Evolutionary conservation across 768 basidiomycete genomes (phyloP), one percentile per base, ranked within the genome.

Genomic region (Hygrocybe punicea): DNA sequence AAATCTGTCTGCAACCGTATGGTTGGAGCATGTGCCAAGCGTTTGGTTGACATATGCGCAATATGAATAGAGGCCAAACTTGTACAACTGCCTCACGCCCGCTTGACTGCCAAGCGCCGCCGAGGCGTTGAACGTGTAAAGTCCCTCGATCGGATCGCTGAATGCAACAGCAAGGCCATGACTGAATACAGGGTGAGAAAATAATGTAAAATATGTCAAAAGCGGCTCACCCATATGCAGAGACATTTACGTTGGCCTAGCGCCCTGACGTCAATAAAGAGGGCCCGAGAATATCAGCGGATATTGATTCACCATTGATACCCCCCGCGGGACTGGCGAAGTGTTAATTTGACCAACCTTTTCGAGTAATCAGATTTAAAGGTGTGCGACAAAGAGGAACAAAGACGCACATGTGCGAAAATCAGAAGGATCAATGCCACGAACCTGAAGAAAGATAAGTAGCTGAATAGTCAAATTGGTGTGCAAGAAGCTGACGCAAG

Each of bases 341-440:
- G 86, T 87, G 68, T 84, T 91, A 66, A 86, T 89, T 81, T 92
- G 91, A 58, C 86, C 89, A 56, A 91, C 82, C 90, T 92, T 59
- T 48, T 17, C 37, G 42, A 44, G 47, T 13, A 61, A 64, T 66
- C 56, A 60, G 59, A 62, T 46, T 57, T 54, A 56, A 51, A 42
- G 33, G 52, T 49, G 53, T 53, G 45, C 39, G 29, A 17, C 45
- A 34, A 47, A 24, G 21, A 56, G 39, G 60, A 56, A 56, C 57
- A 8, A 53, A 62, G 54, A 76, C 85, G 63, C 69, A 89, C 90
- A 78, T 93, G 89, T 64, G 84, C 82, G 73, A 92, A 91, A 60
- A 93, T 89, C 69, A 91, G 78, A 61, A 92, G 76, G 75, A 78
- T 58, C 78, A 80, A 59, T 74, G 79, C 83, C 59, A 67, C 78